phyloP scores from a whole-genome alignment of 2,329 filamentous ascomycete genomes.

The Zymoseptoria ardabiliae region DNA sequence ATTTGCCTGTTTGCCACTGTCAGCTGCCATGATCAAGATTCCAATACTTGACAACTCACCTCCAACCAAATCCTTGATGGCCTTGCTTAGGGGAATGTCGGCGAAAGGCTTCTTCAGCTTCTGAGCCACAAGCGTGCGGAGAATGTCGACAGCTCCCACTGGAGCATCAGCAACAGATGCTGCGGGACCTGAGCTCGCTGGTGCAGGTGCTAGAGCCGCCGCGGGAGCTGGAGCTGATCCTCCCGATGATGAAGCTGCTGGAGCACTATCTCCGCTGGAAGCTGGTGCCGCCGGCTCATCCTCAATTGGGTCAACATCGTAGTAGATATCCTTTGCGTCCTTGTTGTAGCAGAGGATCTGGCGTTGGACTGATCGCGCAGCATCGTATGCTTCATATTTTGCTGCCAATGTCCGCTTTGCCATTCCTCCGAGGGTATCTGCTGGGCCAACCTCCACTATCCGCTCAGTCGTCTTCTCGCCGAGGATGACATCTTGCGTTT shows the following conservation, averaged over 20 bases:
- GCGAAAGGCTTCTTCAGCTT: slow-evolving; percentile 91
- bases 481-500: slow-evolving; percentile 99
- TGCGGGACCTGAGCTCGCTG: slow-evolving; percentile 72
- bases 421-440: slow-evolving; percentile 96
- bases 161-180: slow-evolving; percentile 79
- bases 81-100: slow-evolving; percentile 88
- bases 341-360: slow-evolving; percentile 99
- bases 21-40: not conserved
- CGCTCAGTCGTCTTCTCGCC: slow-evolving; percentile 92
- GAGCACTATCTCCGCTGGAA: slow-evolving; percentile 43
- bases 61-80: slow-evolving; percentile 96
- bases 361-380: slow-evolving; percentile 88
- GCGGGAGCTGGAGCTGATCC: slow-evolving; percentile 47
- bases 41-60: slow-evolving; percentile 51
- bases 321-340: slow-evolving; percentile 98
- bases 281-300: slow-evolving; percentile 63
- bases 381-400: slow-evolving; percentile 98
- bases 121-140: slow-evolving; percentile 84
- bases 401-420: slow-evolving; percentile 89
- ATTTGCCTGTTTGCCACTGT: slow-evolving; percentile 62
- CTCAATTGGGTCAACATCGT: slow-evolving; percentile 90
- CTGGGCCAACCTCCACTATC: slow-evolving; percentile 94
- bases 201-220: slow-evolving; percentile 49
- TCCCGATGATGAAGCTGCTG: slow-evolving; percentile 36
- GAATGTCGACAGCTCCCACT: slow-evolving; percentile 80